Conservation (phyloP, 176 grass and related monocot species). For the Saccharum officinarum region DNA sequence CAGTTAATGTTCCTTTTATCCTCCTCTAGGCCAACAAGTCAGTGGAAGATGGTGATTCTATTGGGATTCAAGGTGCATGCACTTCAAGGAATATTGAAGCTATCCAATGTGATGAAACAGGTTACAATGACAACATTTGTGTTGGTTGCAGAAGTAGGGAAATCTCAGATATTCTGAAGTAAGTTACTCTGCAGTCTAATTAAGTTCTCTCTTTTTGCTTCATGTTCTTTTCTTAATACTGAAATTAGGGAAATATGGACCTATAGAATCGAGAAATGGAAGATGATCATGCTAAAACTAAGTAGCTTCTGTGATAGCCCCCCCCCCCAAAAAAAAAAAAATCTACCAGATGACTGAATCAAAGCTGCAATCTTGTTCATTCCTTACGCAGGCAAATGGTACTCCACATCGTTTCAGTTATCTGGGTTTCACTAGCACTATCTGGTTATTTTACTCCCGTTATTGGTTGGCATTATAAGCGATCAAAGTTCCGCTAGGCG, state of each 20-base stretch:
- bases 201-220: neutral
- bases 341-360: neutral
- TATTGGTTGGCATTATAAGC: neutral
- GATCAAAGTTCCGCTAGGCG: too few relatives aligned
- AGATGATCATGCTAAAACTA: conserved; percentile 2
- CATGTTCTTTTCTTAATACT: conserved; percentile 7
- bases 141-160: conserved; percentile 46
- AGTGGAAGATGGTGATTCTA: conserved; percentile 22
- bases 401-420: neutral
- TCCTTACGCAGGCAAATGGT: neutral
- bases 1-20: conserved; percentile 28
- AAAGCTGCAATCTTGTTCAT: neutral
- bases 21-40: conserved; percentile 35
- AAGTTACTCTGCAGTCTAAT: conserved; percentile 39
- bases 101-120: conserved; percentile 33
- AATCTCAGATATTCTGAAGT: conserved; percentile 56
- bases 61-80: conserved; percentile 35
- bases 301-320: conserved; percentile 15
- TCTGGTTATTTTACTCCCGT: conserved; percentile 8
- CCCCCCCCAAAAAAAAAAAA: too few relatives aligned
- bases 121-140: conserved; percentile 38
- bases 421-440: neutral
- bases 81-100: conserved; percentile 30
- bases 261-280: conserved; percentile 2
- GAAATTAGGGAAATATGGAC: neutral